These are phyloP conservation scores for Ustilago cynodontis DNA, from an alignment of 1,284 basidiomycete genomes.

Conservation along the genomic window DNA sequence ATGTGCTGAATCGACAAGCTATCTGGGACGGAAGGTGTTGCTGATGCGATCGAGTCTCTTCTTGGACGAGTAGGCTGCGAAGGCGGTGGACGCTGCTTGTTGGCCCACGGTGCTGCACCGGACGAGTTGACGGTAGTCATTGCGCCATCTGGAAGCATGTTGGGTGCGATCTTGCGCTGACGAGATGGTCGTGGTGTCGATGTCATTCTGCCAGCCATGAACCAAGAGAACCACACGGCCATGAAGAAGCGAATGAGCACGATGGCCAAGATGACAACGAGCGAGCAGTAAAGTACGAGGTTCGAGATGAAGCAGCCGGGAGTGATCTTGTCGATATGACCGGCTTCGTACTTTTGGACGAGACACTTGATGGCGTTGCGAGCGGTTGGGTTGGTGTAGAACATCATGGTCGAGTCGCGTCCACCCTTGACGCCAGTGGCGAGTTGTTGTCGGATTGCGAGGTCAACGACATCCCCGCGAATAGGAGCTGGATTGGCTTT, in stretches of 20 bases:
- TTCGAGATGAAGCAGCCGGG: conserved; percentile 94
- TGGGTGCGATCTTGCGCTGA: conserved; percentile 74
- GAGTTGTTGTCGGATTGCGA: conserved; percentile 82
- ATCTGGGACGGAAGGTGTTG: conserved; percentile 38
- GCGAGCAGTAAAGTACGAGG: conserved; percentile 89
- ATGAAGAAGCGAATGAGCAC: conserved; percentile 92
- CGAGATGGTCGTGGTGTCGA: conserved; percentile 73
- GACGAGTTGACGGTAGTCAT: conserved; percentile 87
- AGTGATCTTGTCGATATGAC: conserved; percentile 94
- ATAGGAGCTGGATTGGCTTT: conserved; percentile 79
- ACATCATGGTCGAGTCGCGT: conserved; percentile 81
- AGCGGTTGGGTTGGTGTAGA: conserved; percentile 52
- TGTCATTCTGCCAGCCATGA: conserved; percentile 79
- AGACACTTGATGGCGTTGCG: conserved; percentile 63
- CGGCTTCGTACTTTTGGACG: conserved; percentile 74
- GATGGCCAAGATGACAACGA: conserved; percentile 89
- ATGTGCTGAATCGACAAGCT: conserved; percentile 55
- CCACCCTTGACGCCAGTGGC: conserved; percentile 73
- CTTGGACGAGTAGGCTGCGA: conserved; percentile 42
- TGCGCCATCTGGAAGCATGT: conserved; percentile 75
- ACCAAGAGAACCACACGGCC: conserved; percentile 98
- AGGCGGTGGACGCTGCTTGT: conserved; percentile 58
- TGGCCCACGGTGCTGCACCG: conserved; percentile 90
- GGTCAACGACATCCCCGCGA: conserved; percentile 82
- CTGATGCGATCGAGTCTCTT: conserved; percentile 35